Percentiles rank a stretch among this genome's conserved stretches.
These are phyloP conservation scores for Cryphonectria carpinicola DNA, from an alignment of 2,329 filamentous ascomycete species.

Conservation along the genomic window DNA sequence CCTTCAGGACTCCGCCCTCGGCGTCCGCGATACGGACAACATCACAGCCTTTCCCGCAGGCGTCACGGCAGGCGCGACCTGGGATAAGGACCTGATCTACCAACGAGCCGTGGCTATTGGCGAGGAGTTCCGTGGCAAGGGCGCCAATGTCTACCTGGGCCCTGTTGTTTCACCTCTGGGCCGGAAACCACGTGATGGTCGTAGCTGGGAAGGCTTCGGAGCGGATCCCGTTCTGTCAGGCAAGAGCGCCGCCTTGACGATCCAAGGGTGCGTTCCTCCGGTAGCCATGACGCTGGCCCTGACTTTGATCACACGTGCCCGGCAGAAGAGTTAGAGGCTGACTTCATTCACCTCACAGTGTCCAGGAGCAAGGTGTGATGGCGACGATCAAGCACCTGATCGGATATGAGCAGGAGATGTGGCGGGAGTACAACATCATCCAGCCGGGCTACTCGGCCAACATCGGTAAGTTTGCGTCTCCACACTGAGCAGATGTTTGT, in stretches of 20 bases:
- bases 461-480: conserved; percentile 51
- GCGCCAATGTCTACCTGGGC: conserved; percentile 71
- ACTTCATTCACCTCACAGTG: conserved; percentile 38
- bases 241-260: conserved; percentile 70
- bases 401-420: conserved; percentile 72
- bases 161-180: conserved; percentile 73
- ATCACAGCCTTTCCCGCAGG: conserved; percentile 78
- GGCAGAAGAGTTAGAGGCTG: not conserved
- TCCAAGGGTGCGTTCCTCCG: conserved; percentile 59
- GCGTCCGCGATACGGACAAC: conserved; percentile 73
- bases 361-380: conserved; percentile 81
- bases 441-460: conserved; percentile 58
- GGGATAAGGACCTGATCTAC: conserved; percentile 73
- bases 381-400: conserved; percentile 82
- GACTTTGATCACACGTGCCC: not conserved
- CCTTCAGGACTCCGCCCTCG: conserved; percentile 72
- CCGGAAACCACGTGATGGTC: conserved; percentile 71
- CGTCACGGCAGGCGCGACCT: conserved; percentile 77
- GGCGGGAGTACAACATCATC: conserved; percentile 59
- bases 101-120: conserved; percentile 70
- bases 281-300: too few relatives aligned
- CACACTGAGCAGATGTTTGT: conserved; percentile 46
- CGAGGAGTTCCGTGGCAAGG: conserved; percentile 73
- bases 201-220: conserved; percentile 78
- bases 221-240: conserved; percentile 73